phyloP scores from a whole-genome alignment of 2,329 filamentous ascomycete genomes.

The Mycocentrospora acerina region DNA sequence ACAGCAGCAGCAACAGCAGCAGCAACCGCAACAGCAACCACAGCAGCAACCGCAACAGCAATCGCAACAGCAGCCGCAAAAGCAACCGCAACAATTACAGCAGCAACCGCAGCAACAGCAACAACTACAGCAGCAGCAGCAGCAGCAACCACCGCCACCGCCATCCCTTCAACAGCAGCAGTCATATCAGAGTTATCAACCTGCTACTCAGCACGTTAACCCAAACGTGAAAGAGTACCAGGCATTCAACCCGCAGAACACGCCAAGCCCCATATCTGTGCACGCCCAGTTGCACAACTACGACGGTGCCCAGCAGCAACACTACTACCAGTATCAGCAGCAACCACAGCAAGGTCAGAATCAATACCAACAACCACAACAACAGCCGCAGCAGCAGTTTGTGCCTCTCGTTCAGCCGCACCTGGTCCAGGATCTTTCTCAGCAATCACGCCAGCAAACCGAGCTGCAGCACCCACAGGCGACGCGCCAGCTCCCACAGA shows the following conservation, averaged over 20 bases:
- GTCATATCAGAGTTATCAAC: constrained; percentile 36
- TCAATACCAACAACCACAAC: constrained; percentile 31
- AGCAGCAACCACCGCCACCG: constrained; percentile 30
- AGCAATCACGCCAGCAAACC: constrained; percentile 32
- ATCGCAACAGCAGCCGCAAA: too few species aligned
- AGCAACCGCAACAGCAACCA: too few species aligned
- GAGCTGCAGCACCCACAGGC: constrained; percentile 38
- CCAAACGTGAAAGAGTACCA: constrained; percentile 31
- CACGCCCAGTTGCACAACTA: constrained; percentile 34
- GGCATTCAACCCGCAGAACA: constrained; percentile 34
- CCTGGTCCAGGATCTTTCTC: constrained; percentile 33
- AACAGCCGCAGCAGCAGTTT: constrained; percentile 28
- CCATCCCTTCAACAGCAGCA: constrained; percentile 18
- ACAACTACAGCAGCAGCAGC: constrained; percentile 36
- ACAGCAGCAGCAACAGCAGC: too few species aligned
- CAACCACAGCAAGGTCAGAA: constrained; percentile 21
- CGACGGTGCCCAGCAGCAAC: constrained; percentile 27
- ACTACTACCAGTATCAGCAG: constrained; percentile 33
- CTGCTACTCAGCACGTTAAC: constrained; percentile 22
- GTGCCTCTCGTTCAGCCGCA: constrained; percentile 33
- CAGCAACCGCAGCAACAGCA: constrained; percentile 42
- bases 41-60: too few species aligned
- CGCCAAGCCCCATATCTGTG: constrained; percentile 30
- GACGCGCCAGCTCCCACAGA: constrained; percentile 31
- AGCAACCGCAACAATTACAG: too few species aligned